Conservation (phyloP, 2,329 filamentous ascomycete species). For the Uncinocarpus reesii region DNA sequence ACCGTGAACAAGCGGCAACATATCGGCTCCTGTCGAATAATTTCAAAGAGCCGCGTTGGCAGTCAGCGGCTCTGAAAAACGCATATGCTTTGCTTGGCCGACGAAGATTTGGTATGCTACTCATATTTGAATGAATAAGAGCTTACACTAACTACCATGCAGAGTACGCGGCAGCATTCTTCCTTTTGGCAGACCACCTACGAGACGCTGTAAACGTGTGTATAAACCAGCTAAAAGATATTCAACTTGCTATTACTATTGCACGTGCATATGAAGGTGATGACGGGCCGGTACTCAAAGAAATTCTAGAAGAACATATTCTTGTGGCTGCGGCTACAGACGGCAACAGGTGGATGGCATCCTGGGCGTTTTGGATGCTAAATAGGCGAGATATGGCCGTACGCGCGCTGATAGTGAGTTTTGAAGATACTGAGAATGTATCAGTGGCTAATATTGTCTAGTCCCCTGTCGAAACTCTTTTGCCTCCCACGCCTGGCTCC, state of each 20-base stretch:
- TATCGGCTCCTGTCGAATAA: constrained; percentile 76
- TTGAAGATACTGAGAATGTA: background rate
- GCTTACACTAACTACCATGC: constrained; percentile 12
- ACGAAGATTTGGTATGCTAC: constrained; percentile 61
- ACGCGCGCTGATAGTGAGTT: constrained; percentile 63
- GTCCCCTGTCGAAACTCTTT: constrained; percentile 66
- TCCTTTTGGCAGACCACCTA: constrained; percentile 75
- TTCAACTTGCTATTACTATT: constrained; percentile 82
- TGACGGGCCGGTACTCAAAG: constrained; percentile 59
- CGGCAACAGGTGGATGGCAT: constrained; percentile 86
- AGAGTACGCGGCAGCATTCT: constrained; percentile 95
- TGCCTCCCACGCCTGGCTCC: constrained; percentile 41
- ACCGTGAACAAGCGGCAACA: constrained; percentile 73
- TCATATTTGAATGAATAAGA: background rate
- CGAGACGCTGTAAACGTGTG: constrained; percentile 80
- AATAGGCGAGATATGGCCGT: constrained; percentile 74
- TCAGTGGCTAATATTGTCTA: constrained; percentile 27
- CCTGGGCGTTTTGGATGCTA: constrained; percentile 93
- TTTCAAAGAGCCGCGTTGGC: constrained; percentile 78
- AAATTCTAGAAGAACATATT: constrained; percentile 68
- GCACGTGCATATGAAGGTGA: constrained; percentile 89
- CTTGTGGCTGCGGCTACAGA: constrained; percentile 65
- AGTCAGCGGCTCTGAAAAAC: constrained; percentile 83
- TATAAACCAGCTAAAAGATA: constrained; percentile 73
- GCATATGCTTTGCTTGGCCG: constrained; percentile 91